A percentile compares a stretch with the other conserved stretches of the same genome.
Conservation (phyloP, 805 yeast species). For the Ogataea angusta region DNA sequence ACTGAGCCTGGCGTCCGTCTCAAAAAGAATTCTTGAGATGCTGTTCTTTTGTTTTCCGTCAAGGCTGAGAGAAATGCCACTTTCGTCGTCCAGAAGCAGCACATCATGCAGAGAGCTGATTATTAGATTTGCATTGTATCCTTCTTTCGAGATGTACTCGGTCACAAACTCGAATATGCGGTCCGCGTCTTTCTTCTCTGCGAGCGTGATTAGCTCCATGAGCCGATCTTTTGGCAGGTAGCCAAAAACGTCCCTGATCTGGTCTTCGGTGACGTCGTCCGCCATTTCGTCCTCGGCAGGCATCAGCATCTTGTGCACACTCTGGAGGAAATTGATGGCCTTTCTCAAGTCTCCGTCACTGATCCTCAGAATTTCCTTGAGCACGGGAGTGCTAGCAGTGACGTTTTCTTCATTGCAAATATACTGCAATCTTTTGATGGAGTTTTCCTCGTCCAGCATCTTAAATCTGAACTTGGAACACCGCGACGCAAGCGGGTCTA, state of each 20-base stretch:
- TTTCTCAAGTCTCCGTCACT: constrained; percentile 90
- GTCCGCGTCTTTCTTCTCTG: constrained; percentile 24
- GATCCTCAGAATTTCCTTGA: constrained; percentile 63
- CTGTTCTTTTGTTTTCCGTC: constrained; percentile 62
- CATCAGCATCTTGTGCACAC: constrained; percentile 60
- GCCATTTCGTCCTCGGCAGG: constrained; percentile 28
- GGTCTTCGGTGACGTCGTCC: constrained; percentile 15
- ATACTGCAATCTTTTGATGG: constrained; percentile 61
- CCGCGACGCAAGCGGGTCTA: constrained; percentile 94
- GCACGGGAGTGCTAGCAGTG: constrained; percentile 47
- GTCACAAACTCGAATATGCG: constrained; percentile 27
- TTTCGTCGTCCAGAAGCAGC: constrained; percentile 30
- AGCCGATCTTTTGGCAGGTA: constrained; percentile 26
- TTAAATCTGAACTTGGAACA: constrained; percentile 94
- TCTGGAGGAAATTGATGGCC: constrained; percentile 87
- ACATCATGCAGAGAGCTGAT: constrained; percentile 32
- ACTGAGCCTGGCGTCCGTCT: constrained; percentile 67
- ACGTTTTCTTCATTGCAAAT: constrained; percentile 51
- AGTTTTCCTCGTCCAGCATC: constrained; percentile 66
- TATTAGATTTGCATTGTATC: constrained; percentile 32
- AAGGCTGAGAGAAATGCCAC: constrained; percentile 43
- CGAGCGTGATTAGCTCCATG: constrained; percentile 16
- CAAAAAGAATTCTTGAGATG: constrained; percentile 64
- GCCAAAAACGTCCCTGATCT: constrained; percentile 34
- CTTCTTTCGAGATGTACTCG: constrained; percentile 28